Evolutionary conservation across 1,284 basidiomycete genomes (phyloP).

Genomic region (Boletus hoseneyae): DNA sequence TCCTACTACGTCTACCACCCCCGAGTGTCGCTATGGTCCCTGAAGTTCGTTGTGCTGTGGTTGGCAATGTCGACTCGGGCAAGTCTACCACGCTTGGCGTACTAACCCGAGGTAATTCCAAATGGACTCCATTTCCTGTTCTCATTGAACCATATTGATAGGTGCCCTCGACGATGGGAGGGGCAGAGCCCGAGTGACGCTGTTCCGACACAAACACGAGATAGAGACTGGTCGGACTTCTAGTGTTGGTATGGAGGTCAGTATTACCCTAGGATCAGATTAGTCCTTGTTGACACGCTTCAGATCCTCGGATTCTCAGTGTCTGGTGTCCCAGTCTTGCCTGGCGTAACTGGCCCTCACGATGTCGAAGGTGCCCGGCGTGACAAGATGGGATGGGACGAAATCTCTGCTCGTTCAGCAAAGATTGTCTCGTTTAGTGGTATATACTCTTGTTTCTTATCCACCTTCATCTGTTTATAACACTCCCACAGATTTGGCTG

Average conservation of each 20-base stretch:
- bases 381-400: conserved; percentile 93
- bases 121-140: not conserved
- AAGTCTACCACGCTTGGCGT: conserved; percentile 95
- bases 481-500: conserved; percentile 68
- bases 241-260: conserved; percentile 93
- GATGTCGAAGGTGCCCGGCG: conserved; percentile 65
- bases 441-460: conserved; percentile 24
- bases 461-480: not conserved
- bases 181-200: conserved; percentile 86
- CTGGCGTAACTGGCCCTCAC: conserved; percentile 50
- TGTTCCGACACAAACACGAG: conserved; percentile 98
- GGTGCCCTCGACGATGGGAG: conserved; percentile 93
- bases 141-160: conserved; percentile 34
- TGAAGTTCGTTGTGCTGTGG: conserved; percentile 93
- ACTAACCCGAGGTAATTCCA: conserved; percentile 60
- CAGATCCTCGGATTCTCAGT: conserved; percentile 85
- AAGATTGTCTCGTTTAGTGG: conserved; percentile 96
- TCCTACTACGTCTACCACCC: conserved; percentile 70
- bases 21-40: conserved; percentile 68
- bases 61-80: conserved; percentile 93
- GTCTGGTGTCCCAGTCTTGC: conserved; percentile 73
- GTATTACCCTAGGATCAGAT: conserved; percentile 7
- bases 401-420: conserved; percentile 86
- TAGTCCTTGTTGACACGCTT: not conserved
- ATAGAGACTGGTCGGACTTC: conserved; percentile 94